These are phyloP conservation scores for Psilocybe cyanescens DNA, from an alignment of 768 basidiomycete genomes.

Conservation along the genomic window DNA sequence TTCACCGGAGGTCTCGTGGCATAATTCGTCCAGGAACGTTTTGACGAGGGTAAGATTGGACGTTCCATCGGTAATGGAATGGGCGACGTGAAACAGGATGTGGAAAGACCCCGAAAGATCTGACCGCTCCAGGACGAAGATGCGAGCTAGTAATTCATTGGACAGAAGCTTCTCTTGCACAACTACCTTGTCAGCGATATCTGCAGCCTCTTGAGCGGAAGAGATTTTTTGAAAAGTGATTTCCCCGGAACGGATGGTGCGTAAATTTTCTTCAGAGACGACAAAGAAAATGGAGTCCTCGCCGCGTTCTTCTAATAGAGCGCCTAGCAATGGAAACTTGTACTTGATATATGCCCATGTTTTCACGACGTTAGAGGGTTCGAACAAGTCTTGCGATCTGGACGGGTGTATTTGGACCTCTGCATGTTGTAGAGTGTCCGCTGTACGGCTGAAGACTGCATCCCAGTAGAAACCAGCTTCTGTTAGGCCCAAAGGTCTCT, in stretches of 20 bases:
- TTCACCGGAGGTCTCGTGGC: slow-evolving; percentile 10
- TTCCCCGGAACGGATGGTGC: slow-evolving; percentile 37
- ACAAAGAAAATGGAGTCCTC: slow-evolving; percentile 39
- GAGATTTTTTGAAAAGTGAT: slow-evolving; percentile 36
- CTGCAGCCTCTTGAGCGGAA: slow-evolving; percentile 37
- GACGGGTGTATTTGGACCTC: slow-evolving; percentile 28
- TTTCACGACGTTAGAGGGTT: slow-evolving; percentile 35
- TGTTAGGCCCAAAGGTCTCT: slow-evolving; percentile 41
- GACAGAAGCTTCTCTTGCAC: slow-evolving; percentile 43
- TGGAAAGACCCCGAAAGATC: slow-evolving; percentile 42
- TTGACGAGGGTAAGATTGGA: slow-evolving; percentile 44
- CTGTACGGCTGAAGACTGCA: slow-evolving; percentile 42
- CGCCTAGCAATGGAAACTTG: slow-evolving; percentile 52
- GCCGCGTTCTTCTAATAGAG: slow-evolving; percentile 37
- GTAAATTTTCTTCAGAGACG: slow-evolving; percentile 41
- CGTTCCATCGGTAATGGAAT: slow-evolving; percentile 55
- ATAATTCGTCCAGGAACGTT: slow-evolving; percentile 48
- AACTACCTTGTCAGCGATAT: slow-evolving; percentile 30
- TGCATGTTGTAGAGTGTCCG: slow-evolving; percentile 43
- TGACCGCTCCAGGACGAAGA: slow-evolving; percentile 43
- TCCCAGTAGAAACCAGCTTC: slow-evolving; percentile 50
- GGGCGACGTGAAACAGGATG: slow-evolving; percentile 46
- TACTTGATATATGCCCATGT: slow-evolving; percentile 53
- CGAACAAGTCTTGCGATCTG: slow-evolving; percentile 18
- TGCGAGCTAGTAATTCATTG: slow-evolving; percentile 41